Base-by-base conservation (phyloP, 83 land plant species). In the Thuja plicata region DNA sequence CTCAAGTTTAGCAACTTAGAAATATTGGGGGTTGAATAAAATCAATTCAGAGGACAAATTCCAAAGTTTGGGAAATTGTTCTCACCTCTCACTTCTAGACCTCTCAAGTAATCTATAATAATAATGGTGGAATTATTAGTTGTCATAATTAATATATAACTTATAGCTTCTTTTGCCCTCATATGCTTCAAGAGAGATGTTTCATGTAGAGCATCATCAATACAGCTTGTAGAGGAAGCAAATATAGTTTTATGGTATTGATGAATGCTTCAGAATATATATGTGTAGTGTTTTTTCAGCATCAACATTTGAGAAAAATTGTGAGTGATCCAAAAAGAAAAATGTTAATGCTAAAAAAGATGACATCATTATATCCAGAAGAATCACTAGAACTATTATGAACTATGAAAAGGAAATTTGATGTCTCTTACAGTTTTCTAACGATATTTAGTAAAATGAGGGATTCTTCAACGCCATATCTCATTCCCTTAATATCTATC, bases 21-120 rank as follows among this genome's bases (percentile, higher is more conserved):
- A 13, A 0, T 0, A 1, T 4, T 76, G 1, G 1, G 0, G 2
- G 17, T 35, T 1, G 13, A 1, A 16, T 1, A 0, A 0, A 76
- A 76, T 16, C 17, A 34, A 76, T 30, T 76, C 7, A 76, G 17
- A 0, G 80, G 40, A 0, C 13, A 2, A 2, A 12, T 76, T 6
- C 80, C 40, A 16, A 34, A 76, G 38, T 35, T 16, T 35, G 24
- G 41, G 88, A 38, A 87, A 87, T 87, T 87, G 80, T 46, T 43
- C 55, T 37, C 5, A 54, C 37, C 79, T 76, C 1, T 76, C 79
- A 13, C 2, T 34, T 13, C 35, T 32, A 3, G 40, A 87, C 3
- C 77, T 87, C 5, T 30, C 30, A 0, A 3, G 21, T 5, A 87
- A 41, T 21, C 46, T 19, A n/a, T n/a, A n/a, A n/a, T n/a, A n/a